Conservation (phyloP, 129 eudicot species). For the Escallonia rubra region DNA sequence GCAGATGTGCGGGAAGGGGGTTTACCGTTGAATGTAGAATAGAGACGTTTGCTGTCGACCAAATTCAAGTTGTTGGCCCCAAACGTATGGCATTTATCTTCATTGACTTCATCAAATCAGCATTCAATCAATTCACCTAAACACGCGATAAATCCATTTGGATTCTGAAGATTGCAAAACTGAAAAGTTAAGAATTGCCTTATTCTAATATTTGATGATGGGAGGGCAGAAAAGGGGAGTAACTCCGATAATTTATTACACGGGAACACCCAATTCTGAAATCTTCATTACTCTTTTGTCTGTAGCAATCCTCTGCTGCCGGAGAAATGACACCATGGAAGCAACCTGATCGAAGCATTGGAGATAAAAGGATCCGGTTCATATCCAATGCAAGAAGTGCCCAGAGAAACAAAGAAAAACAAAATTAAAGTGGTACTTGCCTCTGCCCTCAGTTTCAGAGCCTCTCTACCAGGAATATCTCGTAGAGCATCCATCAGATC, state of each 20-base stretch:
- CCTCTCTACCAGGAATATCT: constrained; percentile 76
- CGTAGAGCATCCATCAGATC: constrained; percentile 80
- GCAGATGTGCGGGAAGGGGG: too few relatives aligned
- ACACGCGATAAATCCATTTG: too few relatives aligned
- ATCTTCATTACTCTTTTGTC: constrained; percentile 59
- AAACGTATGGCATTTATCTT: too few relatives aligned
- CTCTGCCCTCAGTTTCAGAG: constrained; percentile 73
- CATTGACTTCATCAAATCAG: too few relatives aligned
- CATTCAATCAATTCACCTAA: too few relatives aligned
- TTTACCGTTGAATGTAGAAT: too few relatives aligned
- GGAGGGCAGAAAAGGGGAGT: too few relatives aligned
- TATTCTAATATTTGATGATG: not conserved
- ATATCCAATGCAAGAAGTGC: too few relatives aligned
- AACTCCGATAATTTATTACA: constrained; percentile 18
- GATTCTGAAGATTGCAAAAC: too few relatives aligned
- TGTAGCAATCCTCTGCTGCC: constrained; percentile 46
- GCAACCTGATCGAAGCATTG: constrained; percentile 57
- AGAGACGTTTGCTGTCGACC: too few relatives aligned
- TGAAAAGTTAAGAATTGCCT: not conserved
- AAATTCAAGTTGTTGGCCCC: too few relatives aligned
- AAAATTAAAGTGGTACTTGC: constrained; percentile 24
- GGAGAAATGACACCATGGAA: constrained; percentile 63
- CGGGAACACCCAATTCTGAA: constrained; percentile 71
- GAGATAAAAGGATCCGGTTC: not conserved
- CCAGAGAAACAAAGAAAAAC: not conserved